Evolutionary conservation across 2,329 filamentous ascomycete species (phyloP), one percentile per base, ranked within the genome.

Genomic region (Niveomyces coronatus): DNA sequence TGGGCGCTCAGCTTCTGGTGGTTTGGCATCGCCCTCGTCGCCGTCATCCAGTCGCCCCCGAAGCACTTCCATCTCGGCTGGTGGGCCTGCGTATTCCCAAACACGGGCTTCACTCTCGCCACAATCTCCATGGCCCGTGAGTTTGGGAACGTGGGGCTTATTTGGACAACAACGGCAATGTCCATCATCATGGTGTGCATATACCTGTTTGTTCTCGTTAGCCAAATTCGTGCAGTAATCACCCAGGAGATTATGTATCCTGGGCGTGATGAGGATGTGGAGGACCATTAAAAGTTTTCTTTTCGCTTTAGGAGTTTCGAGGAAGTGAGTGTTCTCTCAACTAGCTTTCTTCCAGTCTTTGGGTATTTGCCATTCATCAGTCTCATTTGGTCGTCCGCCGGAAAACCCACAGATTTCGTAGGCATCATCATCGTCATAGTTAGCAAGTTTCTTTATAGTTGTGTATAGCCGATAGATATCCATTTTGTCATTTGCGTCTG

Each of bases 41-140:
- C 59, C 17, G 51, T 62, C 13, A 37, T 52, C n/a, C 42, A 58
- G 13, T 52, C 56, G 47, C 51, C 61, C 9, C 65, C 62, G 4
- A 62, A 69, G 47, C 65, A 64, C 51, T 77, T 77, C 46, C 70
- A 76, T 44, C 61, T 80, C 3, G 73, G 72, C 1, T 80, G 74
- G 74, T 82, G 74, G 70, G 74, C 75, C 0, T 68, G 74, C 53
- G 70, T 77, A 9, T 78, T 78, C 53, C 74, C 74, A 31, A 78
- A 78, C 53, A 71, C 68, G 0, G 74, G 74, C 4, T 77, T 77
- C 48, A 68, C 67, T 4, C 57, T 78, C 32, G 68, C 68, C 3
- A 75, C 71, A 0, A 73, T 76, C 35, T 58, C 67, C 6, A 68
- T 77, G 16, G 69, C 65, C 1, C 64, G 64, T 4, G 62, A 65